These are phyloP conservation scores for Salvia rosmarinus DNA, from an alignment of 257 asterid genomes.

Conservation along the genomic window DNA sequence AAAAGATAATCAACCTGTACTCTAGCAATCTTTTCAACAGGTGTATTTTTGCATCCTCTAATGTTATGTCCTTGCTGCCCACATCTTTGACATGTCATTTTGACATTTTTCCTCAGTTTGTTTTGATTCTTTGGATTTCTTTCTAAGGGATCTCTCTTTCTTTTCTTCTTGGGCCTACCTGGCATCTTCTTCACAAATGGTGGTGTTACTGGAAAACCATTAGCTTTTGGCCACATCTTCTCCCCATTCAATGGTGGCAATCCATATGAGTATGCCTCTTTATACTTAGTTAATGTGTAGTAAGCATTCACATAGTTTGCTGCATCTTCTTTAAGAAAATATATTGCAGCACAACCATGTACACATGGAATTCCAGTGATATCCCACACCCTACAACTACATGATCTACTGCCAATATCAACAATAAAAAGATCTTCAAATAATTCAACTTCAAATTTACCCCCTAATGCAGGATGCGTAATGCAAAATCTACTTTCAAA, in stretches of 20 bases:
- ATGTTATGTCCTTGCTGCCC: neutral
- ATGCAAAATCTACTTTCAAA: neutral
- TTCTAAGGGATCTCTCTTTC: neutral
- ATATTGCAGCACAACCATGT: neutral
- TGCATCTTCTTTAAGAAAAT: neutral
- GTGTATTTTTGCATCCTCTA: neutral
- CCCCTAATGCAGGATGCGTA: neutral
- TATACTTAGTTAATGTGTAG: neutral
- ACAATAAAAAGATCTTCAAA: neutral
- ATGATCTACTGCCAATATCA: neutral
- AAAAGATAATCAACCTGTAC: too few relatives aligned
- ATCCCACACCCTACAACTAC: constrained; percentile 15
- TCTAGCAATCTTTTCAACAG: neutral
- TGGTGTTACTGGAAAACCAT: neutral
- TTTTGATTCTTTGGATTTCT: neutral
- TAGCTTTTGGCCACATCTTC: neutral
- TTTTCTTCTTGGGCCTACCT: neutral
- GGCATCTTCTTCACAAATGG: neutral
- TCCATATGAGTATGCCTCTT: neutral
- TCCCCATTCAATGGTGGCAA: neutral
- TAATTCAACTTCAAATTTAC: neutral
- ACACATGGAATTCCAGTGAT: constrained; percentile 9
- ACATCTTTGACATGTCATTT: neutral
- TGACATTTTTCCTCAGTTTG: neutral
- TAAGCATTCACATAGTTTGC: neutral